Evolutionary conservation across 2,329 filamentous ascomycete genomes (phyloP), one percentile per base, ranked within the genome.

Genomic region (Clathrospora elynae): DNA sequence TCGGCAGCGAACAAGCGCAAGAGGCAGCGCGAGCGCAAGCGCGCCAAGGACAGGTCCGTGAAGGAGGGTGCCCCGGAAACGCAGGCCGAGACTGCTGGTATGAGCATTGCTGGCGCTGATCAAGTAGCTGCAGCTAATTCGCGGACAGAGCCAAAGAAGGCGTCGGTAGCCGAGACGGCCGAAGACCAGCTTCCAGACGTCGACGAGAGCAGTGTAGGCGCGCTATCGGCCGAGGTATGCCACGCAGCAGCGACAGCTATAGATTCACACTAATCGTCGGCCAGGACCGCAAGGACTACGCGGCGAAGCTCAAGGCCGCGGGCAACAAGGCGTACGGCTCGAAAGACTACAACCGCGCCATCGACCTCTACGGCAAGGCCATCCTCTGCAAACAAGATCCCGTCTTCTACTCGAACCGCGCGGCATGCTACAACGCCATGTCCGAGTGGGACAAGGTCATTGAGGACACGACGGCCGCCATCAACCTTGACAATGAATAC

Each of bases 331-430:
- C 93, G 6, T 99, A 96, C 66, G 90, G 90, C 49, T 84, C 85
- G 58, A 97, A 96, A 76, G 88, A 95, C 65, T 96, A 96, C 75
- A 86, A 90, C 73, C 85, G 83, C 62, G 93, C 93, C 57, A 99
- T 99, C 67, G 87, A 91, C 4, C 84, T 99, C 23, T 99, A 99
- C 75, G 88, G 88, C 57, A 89, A 95, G 76, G 93, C 93, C 35
- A 95, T 99, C 62, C 77, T 97, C 36, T 97, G 93, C 86, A 95
- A 93, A 76, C 87, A 91, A 44, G 93, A 99, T 66, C 90, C 93
- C 20, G 91, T 99, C 70, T 99, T 93, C 80, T 99, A 95, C 81
- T 97, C 93, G 53, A 99, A 99, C 80, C 87, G 93, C 61, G 93
- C 93, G 44, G 93, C 93, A 40, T 99, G 93, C 80, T 95, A 90